Evolutionary conservation across 2,329 filamentous ascomycete genomes (phyloP), one percentile per base, ranked within the genome.

Genomic region (Dactylonectria estremocensis): DNA sequence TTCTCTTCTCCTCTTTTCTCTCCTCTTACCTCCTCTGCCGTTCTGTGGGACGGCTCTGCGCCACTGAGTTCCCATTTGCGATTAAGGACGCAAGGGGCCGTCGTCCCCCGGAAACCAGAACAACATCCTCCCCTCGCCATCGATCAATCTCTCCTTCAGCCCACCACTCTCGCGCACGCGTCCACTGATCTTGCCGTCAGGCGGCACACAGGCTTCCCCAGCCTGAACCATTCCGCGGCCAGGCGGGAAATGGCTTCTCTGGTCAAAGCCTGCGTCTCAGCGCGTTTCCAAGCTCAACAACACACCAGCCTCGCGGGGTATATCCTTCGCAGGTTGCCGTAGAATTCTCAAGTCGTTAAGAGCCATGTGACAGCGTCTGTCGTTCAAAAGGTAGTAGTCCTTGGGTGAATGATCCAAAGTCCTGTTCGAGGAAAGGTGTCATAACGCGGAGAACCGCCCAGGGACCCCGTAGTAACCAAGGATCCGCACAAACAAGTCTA

Each of bases 321-420:
- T 81, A 81, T 81, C 80, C 80, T 80, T 81, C 80, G 79, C 79
- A 79, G 78, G 68, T 78, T 80, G 80, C 77, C 79, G 73, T 78
- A 73, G 72, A 77, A 72, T 76, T 75, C 76, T 79, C 70, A 77
- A 76, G 72, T 79, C 76, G 74, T 78, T 76, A 78, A 79, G 79
- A 80, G 76, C 77, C 77, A 79, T 70, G 76, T 79, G 74, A 79
- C 77, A 78, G 74, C 74, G 72, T 79, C 76, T 77, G 74, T 77
- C 76, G 76, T 80, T 77, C 73, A 76, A 77, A 74, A 76, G 72
- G 75, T 76, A 74, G 74, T 76, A 76, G 75, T 77, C 73, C 72
- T 75, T 76, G 75, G 72, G 70, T 74, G 74, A 75, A 73, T 76
- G 76, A 78, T 77, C 74, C 75, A 77, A 79, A 77, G 75, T 79